phyloP scores from a whole-genome alignment of 305 asterid species.

The Solanum hybrid region DNA sequence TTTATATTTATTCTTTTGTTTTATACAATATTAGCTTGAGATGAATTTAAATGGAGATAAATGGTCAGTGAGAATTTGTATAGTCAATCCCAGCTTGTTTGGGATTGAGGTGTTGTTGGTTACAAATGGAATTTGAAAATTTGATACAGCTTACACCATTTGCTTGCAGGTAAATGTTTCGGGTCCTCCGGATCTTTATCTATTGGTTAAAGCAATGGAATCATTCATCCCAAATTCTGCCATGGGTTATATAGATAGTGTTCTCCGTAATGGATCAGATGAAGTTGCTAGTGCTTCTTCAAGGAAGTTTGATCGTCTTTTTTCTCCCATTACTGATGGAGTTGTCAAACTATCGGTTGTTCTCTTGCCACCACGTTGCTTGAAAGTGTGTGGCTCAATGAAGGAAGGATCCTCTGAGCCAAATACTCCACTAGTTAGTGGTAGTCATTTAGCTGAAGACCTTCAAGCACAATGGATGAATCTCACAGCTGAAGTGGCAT shows the following conservation, averaged over 20 bases:
- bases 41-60: background rate
- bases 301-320: slow-evolving; percentile 27
- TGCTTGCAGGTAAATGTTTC: slow-evolving; percentile 61
- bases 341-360: slow-evolving; percentile 69
- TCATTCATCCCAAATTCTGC: slow-evolving; percentile 72
- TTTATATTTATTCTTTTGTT: background rate
- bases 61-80: background rate
- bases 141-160: background rate
- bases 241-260: slow-evolving; percentile 54
- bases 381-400: slow-evolving; percentile 13
- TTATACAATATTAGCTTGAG: background rate
- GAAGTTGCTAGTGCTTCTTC: slow-evolving; percentile 22
- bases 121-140: background rate
- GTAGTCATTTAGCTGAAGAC: background rate
- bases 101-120: background rate
- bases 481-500: slow-evolving; percentile 2
- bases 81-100: background rate
- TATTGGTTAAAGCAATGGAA: slow-evolving; percentile 68
- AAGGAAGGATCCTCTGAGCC: slow-evolving; percentile 4
- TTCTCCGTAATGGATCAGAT: slow-evolving; percentile 44
- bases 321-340: slow-evolving; percentile 47
- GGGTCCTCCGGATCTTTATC: slow-evolving; percentile 71
- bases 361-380: slow-evolving; percentile 43
- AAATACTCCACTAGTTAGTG: background rate
- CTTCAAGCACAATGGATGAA: background rate